Evolutionary conservation across 2,329 filamentous ascomycete genomes (phyloP), one percentile per base, ranked within the genome.

Genomic region (Ramularia endophylla): DNA sequence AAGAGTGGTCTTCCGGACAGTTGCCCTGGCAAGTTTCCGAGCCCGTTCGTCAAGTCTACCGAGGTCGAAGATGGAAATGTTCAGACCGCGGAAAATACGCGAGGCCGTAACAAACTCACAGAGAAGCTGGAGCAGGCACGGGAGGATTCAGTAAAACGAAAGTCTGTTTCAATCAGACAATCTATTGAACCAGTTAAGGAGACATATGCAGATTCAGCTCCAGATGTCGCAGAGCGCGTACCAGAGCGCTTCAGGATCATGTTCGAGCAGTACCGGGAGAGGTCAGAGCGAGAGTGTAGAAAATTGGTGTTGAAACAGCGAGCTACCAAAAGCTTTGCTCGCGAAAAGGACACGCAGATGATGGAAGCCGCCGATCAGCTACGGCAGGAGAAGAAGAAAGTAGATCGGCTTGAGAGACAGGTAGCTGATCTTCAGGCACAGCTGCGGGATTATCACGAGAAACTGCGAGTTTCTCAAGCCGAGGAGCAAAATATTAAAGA

Each of bases 251-350:
- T 85, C 85, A 89, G 89, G 64, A 22, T 34, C 17, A 34, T 19
- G 32, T 74, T 77, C 17, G 78, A 86, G 51, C 75, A 73, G 40
- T 90, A 89, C 56, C 80, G 85, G 36, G 72, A 78, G 32, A 82
- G 84, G 48, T 85, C 84, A 48, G 79, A 78, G 60, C 74, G 72
- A 31, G 83, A 89, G 62, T 81, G 88, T 71, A 80, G 81, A 66
- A 86, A 83, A 66, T 71, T 90, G 57, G 75, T 89, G 58, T 79
- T 78, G 58, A 89, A 88, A 70, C 87, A 88, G 68, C 78, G 85
- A 58, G 71, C 87, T 47, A 83, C 85, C 43, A 89, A 86, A 65
- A 82, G 80, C 41, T 89, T 83, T 57, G 85, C 85, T 31, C 81
- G 82, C 59, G 78, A 83, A 65, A 89, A 88, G 62, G 85, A 90